Conservation (phyloP, 108 stramenopile genomes). For the Skeletonema grethae region DNA sequence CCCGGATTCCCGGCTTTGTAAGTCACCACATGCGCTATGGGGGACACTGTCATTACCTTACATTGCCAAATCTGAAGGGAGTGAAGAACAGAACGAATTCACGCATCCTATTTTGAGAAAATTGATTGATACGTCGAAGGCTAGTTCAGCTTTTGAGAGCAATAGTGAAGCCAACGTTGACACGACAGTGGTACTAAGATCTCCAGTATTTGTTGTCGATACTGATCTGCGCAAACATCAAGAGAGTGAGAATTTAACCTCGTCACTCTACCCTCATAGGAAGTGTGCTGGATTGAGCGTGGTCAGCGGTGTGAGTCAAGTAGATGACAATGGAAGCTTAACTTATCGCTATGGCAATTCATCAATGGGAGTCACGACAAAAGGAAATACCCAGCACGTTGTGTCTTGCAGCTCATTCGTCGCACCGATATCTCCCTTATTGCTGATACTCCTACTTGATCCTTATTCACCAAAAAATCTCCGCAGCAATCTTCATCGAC, state of each 20-base stretch:
- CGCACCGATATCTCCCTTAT: slow-evolving; percentile 72
- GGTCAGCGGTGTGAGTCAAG: slow-evolving; percentile 70
- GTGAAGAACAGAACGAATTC: slow-evolving; percentile 47
- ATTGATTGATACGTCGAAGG: slow-evolving; percentile 6
- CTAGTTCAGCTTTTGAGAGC: neutral
- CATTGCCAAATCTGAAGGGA: slow-evolving; percentile 23
- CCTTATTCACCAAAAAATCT: slow-evolving; percentile 87
- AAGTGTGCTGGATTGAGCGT: slow-evolving; percentile 69
- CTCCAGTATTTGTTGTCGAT: slow-evolving; percentile 64
- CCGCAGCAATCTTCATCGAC: slow-evolving; percentile 69
- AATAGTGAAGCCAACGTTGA: neutral
- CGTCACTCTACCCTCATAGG: slow-evolving; percentile 71
- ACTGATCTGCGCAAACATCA: slow-evolving; percentile 87
- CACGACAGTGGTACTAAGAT: slow-evolving; percentile 14
- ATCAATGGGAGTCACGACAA: slow-evolving; percentile 53
- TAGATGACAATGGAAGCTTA: slow-evolving; percentile 41
- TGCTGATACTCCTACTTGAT: slow-evolving; percentile 79
- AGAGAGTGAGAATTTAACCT: slow-evolving; percentile 67
- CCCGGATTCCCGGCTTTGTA: slow-evolving; percentile 62
- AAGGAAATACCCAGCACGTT: slow-evolving; percentile 60
- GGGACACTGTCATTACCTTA: slow-evolving; percentile 74
- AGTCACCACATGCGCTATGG: slow-evolving; percentile 90
- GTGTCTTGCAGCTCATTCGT: slow-evolving; percentile 76
- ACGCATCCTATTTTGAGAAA: slow-evolving; percentile 50
- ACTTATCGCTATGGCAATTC: slow-evolving; percentile 28